Evolutionary conservation across 2,329 filamentous ascomycete species (phyloP), one percentile per base, ranked within the genome.

Genomic region (Sporothrix mexicana): DNA sequence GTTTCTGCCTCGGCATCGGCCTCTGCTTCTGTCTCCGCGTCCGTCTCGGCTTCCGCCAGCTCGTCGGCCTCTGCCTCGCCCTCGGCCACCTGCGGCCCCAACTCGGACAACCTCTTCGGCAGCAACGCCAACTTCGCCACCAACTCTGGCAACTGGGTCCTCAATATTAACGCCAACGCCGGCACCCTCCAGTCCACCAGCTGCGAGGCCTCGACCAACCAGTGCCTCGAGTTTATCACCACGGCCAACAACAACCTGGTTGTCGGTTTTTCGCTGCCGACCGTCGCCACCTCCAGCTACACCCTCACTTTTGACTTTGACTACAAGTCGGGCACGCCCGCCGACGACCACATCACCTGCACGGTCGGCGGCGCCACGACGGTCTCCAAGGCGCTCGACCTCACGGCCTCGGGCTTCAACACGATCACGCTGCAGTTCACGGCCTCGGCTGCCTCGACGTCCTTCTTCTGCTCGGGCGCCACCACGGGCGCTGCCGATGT

Each of bases 141-240:
- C 43, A 67, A 49, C 23, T 15, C 23, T 5, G 62, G 2, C 62
- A 25, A 17, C 43, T 67, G 62, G 62, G 45, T 17, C 20, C 15
- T 30, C 9, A 13, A 9, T 43, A 47, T 17, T 20, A 23, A 47
- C n/a, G 43, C 10, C 62, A 23, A 9, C 43, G 8, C 43, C 12
- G 62, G 43, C 62, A 64, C 9, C 62, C 10, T 67, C 23, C 4
- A 30, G n/a, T 15, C 62, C 20, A 47, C 43, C 12, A 67, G 62
- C 62, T 67, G 62, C 62, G 62, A 67, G 62, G 1, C 62, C 43
- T 49, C 62, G 43, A 67, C 62, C 20, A n/a, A 67, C 62, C 62
- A 67, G 43, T 67, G 62, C 62, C 20, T 67, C 12, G 62, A 49
- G 43, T 30, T 49, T n/a, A 15, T 8, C 12, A 30, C 62, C 15